These are phyloP conservation scores for Pleodorina starrii DNA, from an alignment of 139 green algal genomes.

Conservation along the genomic window DNA sequence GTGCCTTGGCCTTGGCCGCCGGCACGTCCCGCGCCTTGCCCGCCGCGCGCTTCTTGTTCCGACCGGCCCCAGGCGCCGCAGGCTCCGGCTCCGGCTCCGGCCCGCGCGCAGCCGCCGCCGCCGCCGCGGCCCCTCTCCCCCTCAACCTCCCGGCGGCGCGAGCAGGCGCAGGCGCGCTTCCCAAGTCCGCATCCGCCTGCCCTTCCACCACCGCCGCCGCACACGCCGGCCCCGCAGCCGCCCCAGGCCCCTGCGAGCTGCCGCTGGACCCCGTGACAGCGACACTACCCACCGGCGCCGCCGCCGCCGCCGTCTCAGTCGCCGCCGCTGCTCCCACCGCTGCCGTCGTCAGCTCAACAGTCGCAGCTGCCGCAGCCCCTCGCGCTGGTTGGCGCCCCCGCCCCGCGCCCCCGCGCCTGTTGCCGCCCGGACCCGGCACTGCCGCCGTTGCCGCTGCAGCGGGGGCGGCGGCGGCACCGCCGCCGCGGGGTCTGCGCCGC, in stretches of 20 bases:
- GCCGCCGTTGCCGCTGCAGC: not conserved
- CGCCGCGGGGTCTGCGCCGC: not conserved
- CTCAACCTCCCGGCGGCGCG: too few species aligned
- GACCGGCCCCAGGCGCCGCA: not conserved
- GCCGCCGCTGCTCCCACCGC: too few species aligned
- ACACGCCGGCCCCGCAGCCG: too few species aligned
- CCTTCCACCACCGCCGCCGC: not conserved
- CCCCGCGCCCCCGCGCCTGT: not conserved
- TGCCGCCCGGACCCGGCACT: not conserved
- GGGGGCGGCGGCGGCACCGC: not conserved
- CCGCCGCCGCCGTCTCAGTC: not conserved
- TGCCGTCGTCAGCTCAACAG: too few species aligned
- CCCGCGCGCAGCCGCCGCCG: not conserved
- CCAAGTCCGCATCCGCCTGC: not conserved
- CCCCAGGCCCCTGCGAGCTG: too few species aligned
- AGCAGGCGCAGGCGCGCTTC: not conserved
- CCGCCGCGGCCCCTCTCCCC: not conserved
- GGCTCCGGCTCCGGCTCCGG: too few species aligned
- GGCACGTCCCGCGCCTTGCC: not conserved
- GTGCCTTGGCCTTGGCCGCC: too few species aligned
- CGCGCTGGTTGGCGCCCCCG: too few species aligned
- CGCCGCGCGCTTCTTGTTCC: not conserved
- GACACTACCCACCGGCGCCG: not conserved
- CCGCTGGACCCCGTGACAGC: too few species aligned
- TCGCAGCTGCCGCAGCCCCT: too few species aligned